These are phyloP conservation scores for Neobulgaria alba DNA, from an alignment of 2,329 filamentous ascomycete species.

Conservation along the genomic window DNA sequence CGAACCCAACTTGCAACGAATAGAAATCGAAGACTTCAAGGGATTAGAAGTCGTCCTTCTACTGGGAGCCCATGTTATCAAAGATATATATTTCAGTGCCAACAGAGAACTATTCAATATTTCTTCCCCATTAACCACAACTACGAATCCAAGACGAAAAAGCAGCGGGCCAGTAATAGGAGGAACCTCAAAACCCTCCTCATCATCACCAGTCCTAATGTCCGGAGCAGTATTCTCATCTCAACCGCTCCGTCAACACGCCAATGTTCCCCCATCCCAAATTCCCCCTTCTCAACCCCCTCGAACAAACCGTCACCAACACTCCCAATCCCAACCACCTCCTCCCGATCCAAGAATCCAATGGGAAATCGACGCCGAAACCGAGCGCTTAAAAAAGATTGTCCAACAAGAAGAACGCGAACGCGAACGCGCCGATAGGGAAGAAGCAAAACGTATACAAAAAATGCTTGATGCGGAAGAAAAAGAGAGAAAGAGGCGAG, in stretches of 20 bases:
- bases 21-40: conserved; percentile 91
- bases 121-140: conserved; percentile 31
- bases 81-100: conserved; percentile 55
- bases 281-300: conserved; percentile 11
- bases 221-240: conserved; percentile 18
- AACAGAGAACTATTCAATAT: conserved; percentile 75
- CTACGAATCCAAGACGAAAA: conserved; percentile 18
- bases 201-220: conserved; percentile 18
- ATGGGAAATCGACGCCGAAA: conserved; percentile 62
- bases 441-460: conserved; percentile 49
- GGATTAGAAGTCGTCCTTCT: conserved; percentile 78
- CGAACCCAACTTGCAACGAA: conserved; percentile 81
- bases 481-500: conserved; percentile 45
- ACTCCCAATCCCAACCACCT: conserved; percentile 12
- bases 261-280: conserved; percentile 16
- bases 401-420: conserved; percentile 37
- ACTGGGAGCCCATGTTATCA: conserved; percentile 53
- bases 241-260: conserved; percentile 4
- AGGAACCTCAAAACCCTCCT: conserved; percentile 8
- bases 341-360: conserved; percentile 28
- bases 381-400: conserved; percentile 56
- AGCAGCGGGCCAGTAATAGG: conserved; percentile 23
- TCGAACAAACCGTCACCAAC: conserved; percentile 12
- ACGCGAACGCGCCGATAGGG: conserved; percentile 46
- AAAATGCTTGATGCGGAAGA: conserved; percentile 61